Evolutionary conservation across 148 eudicot genomes (phyloP).

Genomic region (Dysphania ambrosioides): DNA sequence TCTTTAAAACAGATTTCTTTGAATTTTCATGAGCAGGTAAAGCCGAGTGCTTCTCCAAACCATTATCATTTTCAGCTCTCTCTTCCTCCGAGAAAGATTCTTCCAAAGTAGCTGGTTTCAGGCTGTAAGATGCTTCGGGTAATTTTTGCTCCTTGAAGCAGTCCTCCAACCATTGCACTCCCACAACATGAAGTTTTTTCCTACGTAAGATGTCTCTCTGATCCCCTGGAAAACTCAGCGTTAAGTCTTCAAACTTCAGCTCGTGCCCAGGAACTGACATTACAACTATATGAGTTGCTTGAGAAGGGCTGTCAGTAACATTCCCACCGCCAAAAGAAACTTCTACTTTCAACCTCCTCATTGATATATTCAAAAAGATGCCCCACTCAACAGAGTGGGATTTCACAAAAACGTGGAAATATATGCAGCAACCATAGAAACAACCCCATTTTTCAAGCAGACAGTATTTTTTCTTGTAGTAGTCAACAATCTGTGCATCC

Average conservation of each 20-base stretch:
- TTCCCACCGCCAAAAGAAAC: slow-evolving; percentile 68
- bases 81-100: slow-evolving; percentile 43
- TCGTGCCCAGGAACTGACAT: slow-evolving; percentile 41
- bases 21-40: slow-evolving; percentile 30
- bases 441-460: slow-evolving; percentile 64
- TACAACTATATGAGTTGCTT: slow-evolving; percentile 80
- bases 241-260: slow-evolving; percentile 43
- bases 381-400: slow-evolving; percentile 38
- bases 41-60: slow-evolving; percentile 18
- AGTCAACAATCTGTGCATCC: slow-evolving; percentile 45
- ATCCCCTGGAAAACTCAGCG: slow-evolving; percentile 58
- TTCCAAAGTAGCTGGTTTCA: slow-evolving; percentile 53
- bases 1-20: slow-evolving; percentile 17
- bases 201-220: slow-evolving; percentile 40
- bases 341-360: slow-evolving; percentile 72
- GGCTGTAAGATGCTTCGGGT: slow-evolving; percentile 50
- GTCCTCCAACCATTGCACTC: slow-evolving; percentile 80
- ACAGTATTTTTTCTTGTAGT: slow-evolving; percentile 66
- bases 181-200: slow-evolving; percentile 60
- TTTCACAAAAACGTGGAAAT: slow-evolving; percentile 50
- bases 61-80: slow-evolving; percentile 25
- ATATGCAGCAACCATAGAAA: slow-evolving; percentile 75
- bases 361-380: slow-evolving; percentile 35
- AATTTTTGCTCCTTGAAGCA: slow-evolving; percentile 54
- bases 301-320: slow-evolving; percentile 48